A percentile compares a stretch with the other conserved stretches of the same genome.
These are phyloP conservation scores for Thermochaetoides dissita DNA, from an alignment of 2,329 filamentous ascomycete genomes.

Conservation along the genomic window DNA sequence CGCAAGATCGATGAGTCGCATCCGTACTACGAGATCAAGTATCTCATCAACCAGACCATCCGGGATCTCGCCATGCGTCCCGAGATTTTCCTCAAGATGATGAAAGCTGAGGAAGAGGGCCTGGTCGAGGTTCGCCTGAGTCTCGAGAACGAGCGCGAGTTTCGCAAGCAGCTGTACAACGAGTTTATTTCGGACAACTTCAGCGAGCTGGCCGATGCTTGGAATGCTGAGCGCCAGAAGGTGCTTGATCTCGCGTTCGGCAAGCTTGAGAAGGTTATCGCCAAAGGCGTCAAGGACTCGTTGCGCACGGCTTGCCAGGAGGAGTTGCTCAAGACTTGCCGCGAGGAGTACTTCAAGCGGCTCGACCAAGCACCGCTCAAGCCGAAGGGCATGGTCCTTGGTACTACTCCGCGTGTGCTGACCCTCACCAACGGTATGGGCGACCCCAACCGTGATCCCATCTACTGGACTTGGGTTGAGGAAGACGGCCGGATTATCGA, in stretches of 20 bases:
- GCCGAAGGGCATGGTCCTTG: conserved; percentile 79
- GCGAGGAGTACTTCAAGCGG: conserved; percentile 76
- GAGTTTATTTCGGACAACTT: conserved; percentile 92
- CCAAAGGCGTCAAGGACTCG: conserved; percentile 87
- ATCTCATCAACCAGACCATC: conserved; percentile 79
- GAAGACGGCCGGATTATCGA: conserved; percentile 83
- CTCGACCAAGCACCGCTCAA: conserved; percentile 95
- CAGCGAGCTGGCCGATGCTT: conserved; percentile 85
- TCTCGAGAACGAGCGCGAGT: conserved; percentile 61
- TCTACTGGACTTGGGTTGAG: conserved; percentile 85
- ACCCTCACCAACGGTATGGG: conserved; percentile 77
- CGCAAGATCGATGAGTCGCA: conserved; percentile 89
- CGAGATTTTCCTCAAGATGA: conserved; percentile 89
- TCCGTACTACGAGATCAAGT: conserved; percentile 96
- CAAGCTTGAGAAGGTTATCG: conserved; percentile 71
- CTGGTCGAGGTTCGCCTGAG: conserved; percentile 73
- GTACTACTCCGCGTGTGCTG: conserved; percentile 75
- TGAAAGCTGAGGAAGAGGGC: conserved; percentile 90
- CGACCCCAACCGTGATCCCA: conserved; percentile 57
- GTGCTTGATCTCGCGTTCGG: conserved; percentile 68
- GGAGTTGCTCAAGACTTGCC: conserved; percentile 72
- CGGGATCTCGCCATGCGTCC: conserved; percentile 67
- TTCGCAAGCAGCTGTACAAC: conserved; percentile 61
- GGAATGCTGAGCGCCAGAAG: conserved; percentile 79
- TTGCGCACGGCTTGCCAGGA: conserved; percentile 90